Base-by-base conservation (phyloP, 2,329 filamentous ascomycete genomes). In the Calonectria honghensis region DNA sequence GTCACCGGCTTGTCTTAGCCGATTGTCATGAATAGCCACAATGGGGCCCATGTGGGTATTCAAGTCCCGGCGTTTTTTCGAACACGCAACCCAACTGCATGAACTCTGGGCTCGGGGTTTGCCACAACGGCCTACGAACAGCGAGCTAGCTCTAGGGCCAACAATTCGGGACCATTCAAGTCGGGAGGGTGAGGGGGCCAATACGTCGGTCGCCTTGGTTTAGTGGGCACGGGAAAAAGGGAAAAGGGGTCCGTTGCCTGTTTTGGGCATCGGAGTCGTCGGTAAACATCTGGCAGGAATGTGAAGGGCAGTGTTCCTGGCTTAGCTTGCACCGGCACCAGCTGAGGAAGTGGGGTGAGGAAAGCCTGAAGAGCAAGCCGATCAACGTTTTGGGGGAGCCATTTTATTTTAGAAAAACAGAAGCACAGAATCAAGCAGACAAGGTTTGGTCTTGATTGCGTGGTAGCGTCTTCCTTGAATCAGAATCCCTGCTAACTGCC, bases 21-120 rank as follows among this genome's bases (percentile, higher is more conserved):
- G 39, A 65, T 65, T 65, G 39, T 65, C 31, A 18, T 50, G 27
- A 65, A 65, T 65, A 50, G 41, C 61, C 39, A 65, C 61, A 65
- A 65, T 65, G 61, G 61, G 61, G 39, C 20, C 14, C 39, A 27
- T 32, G 61, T 65, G 39, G 61, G 27, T 48, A 48, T n/a, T 27
- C 41, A n/a, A 45, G 39, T 45, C 35, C 18, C 27, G 29, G 24
- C 24, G 31, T n/a, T 2, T n/a, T 2, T 18, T 45, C 45, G 37
- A 37, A 57, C 31, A n/a, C 59, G 50, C 68, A 45, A 63, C 39
- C 31, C 20, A 27, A 29, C 57, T n/a, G 18, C 41, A 50, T 14
- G 31, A 45, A 50, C 27, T 65, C 45, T 50, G 29, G 11, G 20
- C 14, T 13, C 14, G 51, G 4, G 48, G 35, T 37, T 24, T 39